Conservation (phyloP, 2,329 filamentous ascomycete genomes). For the Colletotrichum noveboracense region DNA sequence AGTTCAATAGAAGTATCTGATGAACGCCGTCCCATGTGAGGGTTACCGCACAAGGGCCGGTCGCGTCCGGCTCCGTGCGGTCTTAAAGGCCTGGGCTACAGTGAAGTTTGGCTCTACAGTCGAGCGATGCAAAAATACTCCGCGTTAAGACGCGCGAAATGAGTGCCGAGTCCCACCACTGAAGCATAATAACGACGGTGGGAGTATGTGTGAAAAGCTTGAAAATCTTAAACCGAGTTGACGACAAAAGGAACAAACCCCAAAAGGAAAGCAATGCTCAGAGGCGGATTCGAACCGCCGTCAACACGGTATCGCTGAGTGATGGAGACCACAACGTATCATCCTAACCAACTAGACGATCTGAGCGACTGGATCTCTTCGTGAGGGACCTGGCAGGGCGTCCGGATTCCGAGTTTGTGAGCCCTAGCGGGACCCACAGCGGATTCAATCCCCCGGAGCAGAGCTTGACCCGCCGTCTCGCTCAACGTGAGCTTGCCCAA, state of each 20-base stretch:
- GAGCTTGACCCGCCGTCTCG: too few species aligned
- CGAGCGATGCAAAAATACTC: neutral
- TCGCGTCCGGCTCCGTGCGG: neutral
- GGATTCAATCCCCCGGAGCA: neutral
- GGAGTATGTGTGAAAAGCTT: neutral
- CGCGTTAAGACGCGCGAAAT: neutral
- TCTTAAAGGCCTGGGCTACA: accelerated
- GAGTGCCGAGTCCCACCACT: neutral
- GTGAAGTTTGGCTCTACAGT: neutral
- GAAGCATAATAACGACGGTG: neutral
- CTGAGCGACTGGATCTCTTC: neutral
- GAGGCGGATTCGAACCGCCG: slow-evolving; percentile 23
- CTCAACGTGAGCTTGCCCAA: neutral
- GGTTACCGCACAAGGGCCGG: neutral
- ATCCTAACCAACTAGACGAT: slow-evolving; percentile 23
- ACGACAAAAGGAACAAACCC: neutral
- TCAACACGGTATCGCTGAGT: slow-evolving; percentile 19
- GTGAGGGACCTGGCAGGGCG: accelerated
- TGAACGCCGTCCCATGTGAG: neutral
- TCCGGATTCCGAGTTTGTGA: neutral
- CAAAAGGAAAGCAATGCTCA: neutral
- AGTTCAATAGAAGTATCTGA: neutral
- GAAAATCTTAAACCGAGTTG: neutral
- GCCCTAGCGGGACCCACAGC: slow-evolving; percentile 3
- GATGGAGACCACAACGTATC: slow-evolving; percentile 21